Evolutionary conservation across 2,329 filamentous ascomycete genomes (phyloP).

Genomic region (Massarina eburnea): DNA sequence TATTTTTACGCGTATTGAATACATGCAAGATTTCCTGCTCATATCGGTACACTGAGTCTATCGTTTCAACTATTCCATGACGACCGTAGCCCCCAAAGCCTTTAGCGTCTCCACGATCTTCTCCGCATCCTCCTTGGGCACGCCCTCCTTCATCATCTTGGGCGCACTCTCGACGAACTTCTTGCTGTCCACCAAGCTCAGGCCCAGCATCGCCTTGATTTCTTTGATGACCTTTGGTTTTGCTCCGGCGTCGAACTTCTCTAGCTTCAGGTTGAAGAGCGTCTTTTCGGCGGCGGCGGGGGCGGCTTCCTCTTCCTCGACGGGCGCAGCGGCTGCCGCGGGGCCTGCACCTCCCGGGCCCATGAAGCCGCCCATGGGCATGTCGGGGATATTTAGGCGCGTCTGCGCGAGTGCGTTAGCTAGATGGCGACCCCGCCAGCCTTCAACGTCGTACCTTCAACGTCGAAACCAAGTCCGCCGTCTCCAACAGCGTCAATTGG

Average conservation of each 20-base stretch:
- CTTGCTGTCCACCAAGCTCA: conserved; percentile 98
- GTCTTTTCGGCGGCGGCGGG: conserved; percentile 92
- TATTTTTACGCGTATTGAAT: conserved; percentile 27
- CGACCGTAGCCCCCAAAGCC: conserved; percentile 82
- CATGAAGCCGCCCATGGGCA: conserved; percentile 90
- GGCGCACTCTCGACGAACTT: conserved; percentile 99
- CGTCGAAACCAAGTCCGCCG: conserved; percentile 89
- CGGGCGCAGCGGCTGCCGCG: conserved; percentile 64
- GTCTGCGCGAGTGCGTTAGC: conserved; percentile 57
- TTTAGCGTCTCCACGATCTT: conserved; percentile 97
- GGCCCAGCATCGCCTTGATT: conserved; percentile 91
- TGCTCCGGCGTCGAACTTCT: conserved; percentile 79
- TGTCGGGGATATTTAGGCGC: conserved; percentile 95
- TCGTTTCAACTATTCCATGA: conserved; percentile 72
- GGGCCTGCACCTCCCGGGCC: conserved; percentile 62
- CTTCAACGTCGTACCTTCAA: conserved; percentile 94
- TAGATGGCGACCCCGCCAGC: no score
- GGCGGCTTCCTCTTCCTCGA: conserved; percentile 76
- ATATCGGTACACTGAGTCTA: conserved; percentile 42
- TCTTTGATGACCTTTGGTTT: conserved; percentile 99
- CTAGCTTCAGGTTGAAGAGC: conserved; percentile 93
- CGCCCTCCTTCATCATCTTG: conserved; percentile 98
- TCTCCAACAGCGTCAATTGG: conserved; percentile 96
- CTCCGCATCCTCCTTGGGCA: conserved; percentile 98
- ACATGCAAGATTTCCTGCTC: conserved; percentile 27